These are phyloP conservation scores for Cordyceps militaris DNA, from an alignment of 2,329 filamentous ascomycete species.

Conservation along the genomic window DNA sequence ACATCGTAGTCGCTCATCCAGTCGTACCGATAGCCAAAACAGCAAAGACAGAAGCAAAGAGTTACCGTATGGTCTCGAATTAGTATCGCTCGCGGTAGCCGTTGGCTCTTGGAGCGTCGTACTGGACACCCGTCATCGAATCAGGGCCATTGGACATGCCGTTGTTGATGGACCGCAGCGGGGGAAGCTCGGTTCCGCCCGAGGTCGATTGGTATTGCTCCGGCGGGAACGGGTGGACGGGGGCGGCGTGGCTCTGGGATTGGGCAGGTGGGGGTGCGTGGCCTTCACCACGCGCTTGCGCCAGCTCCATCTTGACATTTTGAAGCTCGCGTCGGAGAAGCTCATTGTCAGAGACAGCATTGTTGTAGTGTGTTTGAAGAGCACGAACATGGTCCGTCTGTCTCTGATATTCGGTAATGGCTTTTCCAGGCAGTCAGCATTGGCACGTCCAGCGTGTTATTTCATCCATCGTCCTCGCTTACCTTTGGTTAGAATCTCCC, in stretches of 20 bases:
- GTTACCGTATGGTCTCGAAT: background rate
- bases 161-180: conserved; percentile 45
- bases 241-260: conserved; percentile 22
- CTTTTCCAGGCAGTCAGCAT: conserved; percentile 28
- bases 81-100: conserved; percentile 40
- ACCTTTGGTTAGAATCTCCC: conserved; percentile 86
- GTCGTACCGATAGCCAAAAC: background rate
- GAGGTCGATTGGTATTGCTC: conserved; percentile 26
- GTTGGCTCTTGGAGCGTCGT: conserved; percentile 40
- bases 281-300: conserved; percentile 36
- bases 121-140: conserved; percentile 61
- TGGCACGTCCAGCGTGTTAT: background rate
- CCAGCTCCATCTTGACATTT: conserved; percentile 39
- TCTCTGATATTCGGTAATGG: conserved; percentile 55
- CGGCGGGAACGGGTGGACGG: conserved; percentile 22
- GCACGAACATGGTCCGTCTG: conserved; percentile 43
- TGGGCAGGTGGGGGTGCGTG: conserved; percentile 20
- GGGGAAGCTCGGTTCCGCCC: conserved; percentile 47
- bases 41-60: background rate
- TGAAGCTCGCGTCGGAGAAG: conserved; percentile 44
- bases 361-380: conserved; percentile 39
- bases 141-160: conserved; percentile 41
- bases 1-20: background rate
- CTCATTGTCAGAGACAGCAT: conserved; percentile 37
- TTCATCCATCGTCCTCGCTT: conserved; percentile 21